Evolutionary conservation across 164 flowering plant species (phyloP), one percentile per base, ranked within the genome.

Genomic region (Umbellularia californica): DNA sequence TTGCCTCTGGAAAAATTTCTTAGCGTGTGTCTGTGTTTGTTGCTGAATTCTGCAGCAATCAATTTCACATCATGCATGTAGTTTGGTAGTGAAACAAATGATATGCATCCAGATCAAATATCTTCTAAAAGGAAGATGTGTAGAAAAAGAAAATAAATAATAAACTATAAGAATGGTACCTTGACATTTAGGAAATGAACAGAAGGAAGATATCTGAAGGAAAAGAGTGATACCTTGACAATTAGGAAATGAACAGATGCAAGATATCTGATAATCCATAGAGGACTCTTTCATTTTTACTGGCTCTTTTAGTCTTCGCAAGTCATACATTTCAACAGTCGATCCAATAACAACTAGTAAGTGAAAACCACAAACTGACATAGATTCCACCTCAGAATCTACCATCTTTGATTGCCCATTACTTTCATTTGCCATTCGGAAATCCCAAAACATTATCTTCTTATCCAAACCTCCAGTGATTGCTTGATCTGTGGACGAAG

Each of bases 401-500:
- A 84, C 67, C 75, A 50, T 62, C 77, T 50, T 82, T 28, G 79
- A 74, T 70, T 51, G 71, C 65, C 73, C 77, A 58, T 64, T 50
- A 73, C 24, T 35, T 15, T 80, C 30, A 63, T 79, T 78, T 63
- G 69, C 28, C 50, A 71, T 73, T 14, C 93, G 88, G 14, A 77
- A 52, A 82, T 92, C 98, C 97, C 97, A 93, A 64, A 78, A 84
- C 70, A 77, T 83, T 50, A 93, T 65, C 80, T 77, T 90, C 74
- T 83, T 86, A 79, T 95, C 95, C 83, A 90, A 83, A 78, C 95
- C 92, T 66, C 88, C 85, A 73, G 88, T 78, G 58, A 92, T 78
- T 47, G 86, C 77, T 77, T 87, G 94, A 76, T 85, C 98, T 93
- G 67, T 65, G 77, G 69, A 50, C 79, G 3, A 71, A 30, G 50